Evolutionary conservation across 441 rosid species (phyloP).

Genomic region (Adansonia grandidieri): DNA sequence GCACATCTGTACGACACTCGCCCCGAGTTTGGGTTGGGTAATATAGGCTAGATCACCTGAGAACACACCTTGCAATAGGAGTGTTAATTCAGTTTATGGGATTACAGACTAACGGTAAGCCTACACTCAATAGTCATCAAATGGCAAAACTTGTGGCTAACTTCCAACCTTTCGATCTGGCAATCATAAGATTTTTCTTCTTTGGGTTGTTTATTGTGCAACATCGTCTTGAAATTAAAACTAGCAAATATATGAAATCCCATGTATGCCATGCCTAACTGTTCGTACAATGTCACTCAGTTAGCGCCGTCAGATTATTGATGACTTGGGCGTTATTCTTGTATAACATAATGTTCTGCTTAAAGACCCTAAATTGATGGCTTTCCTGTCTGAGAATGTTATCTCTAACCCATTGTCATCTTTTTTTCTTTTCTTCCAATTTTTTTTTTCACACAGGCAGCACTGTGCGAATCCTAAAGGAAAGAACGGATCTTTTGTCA

Average conservation of each 20-base stretch:
- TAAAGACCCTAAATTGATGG: background rate
- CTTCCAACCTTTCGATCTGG: background rate
- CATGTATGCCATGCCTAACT: background rate
- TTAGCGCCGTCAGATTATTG: background rate
- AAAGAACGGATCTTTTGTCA: background rate
- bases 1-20: too few species aligned
- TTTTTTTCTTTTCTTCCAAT: background rate
- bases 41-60: background rate
- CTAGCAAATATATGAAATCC: background rate
- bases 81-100: background rate
- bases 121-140: background rate
- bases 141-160: background rate
- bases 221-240: background rate
- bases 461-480: background rate
- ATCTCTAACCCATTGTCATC: too few species aligned
- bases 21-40: too few species aligned
- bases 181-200: background rate
- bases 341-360: background rate
- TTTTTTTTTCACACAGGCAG: background rate
- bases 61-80: background rate
- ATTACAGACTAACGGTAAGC: too few species aligned
- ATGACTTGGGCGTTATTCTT: background rate
- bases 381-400: background rate
- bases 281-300: background rate
- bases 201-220: background rate